Evolutionary conservation across 2,329 filamentous ascomycete species (phyloP).

Genomic region (Talaromyces sp.): DNA sequence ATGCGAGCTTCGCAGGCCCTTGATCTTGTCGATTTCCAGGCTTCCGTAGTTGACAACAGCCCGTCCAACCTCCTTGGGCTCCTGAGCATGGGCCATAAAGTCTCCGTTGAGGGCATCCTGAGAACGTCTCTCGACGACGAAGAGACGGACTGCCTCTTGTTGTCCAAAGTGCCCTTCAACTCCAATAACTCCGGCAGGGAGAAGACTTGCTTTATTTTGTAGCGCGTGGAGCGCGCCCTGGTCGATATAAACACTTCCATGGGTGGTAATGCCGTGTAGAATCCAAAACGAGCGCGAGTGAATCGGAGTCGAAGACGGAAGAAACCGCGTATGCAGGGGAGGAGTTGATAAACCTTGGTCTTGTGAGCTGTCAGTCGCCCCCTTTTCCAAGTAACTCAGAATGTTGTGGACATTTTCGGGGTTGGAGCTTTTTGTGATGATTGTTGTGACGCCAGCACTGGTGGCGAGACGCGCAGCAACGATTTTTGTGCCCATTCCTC

Average conservation of each 20-base stretch:
- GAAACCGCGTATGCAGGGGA: conserved; percentile 86
- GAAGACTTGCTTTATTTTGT: conserved; percentile 74
- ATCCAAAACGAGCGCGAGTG: conserved; percentile 97
- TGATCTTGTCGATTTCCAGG: conserved; percentile 75
- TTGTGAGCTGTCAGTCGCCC: conserved; percentile 20
- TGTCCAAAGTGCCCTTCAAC: conserved; percentile 85
- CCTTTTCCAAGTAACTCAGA: conserved; percentile 66
- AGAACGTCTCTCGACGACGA: conserved; percentile 64
- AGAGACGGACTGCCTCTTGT: conserved; percentile 83
- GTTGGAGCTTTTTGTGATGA: conserved; percentile 90
- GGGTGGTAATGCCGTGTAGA: conserved; percentile 81
- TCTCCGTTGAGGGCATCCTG: conserved; percentile 36
- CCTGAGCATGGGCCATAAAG: conserved; percentile 31
- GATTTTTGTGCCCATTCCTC: conserved; percentile 97
- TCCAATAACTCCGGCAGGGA: conserved; percentile 85
- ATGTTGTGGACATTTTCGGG: conserved; percentile 89
- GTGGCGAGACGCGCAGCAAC: conserved; percentile 87
- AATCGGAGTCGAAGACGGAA: conserved; percentile 77
- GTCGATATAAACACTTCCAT: conserved; percentile 90
- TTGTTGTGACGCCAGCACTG: conserved; percentile 88
- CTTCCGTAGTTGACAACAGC: conserved; percentile 92
- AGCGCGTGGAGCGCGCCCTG: conserved; percentile 78
- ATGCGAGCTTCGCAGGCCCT: conserved; percentile 74
- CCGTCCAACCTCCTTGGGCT: conserved; percentile 70
- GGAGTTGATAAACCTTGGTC: conserved; percentile 25